Evolutionary conservation across 345 rosid species (phyloP).

Genomic region (Acer yangbiense): DNA sequence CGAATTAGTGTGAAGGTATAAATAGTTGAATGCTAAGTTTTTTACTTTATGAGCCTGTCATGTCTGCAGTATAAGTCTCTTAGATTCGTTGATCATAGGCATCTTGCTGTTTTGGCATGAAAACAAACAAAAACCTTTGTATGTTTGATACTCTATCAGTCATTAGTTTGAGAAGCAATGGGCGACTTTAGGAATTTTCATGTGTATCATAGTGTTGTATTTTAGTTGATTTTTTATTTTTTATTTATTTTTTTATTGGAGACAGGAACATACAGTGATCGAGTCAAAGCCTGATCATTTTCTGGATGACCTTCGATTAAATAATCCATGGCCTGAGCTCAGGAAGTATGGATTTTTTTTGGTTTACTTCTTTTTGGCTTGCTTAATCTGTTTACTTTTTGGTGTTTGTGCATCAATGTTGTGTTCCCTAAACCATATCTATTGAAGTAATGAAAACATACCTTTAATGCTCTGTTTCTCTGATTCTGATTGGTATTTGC

Average conservation of each 20-base stretch:
- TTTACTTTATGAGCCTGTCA: not conserved
- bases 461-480: not conserved
- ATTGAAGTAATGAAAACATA: conserved; percentile 3
- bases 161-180: not conserved
- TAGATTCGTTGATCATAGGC: not conserved
- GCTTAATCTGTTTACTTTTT: conserved; percentile 11
- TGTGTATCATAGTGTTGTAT: not conserved
- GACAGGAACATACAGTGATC: conserved; percentile 84
- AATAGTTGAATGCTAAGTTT: not conserved
- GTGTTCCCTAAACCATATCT: not conserved
- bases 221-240: not conserved
- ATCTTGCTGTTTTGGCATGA: not conserved
- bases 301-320: conserved; percentile 90
- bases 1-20: conserved; percentile 87
- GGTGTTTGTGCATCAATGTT: conserved; percentile 1
- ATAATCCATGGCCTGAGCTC: conserved; percentile 95
- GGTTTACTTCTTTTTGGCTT: conserved; percentile 3
- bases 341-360: conserved; percentile 44
- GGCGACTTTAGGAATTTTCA: not conserved
- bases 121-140: not conserved
- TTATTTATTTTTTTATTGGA: conserved; percentile 9
- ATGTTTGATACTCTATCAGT: no score
- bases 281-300: conserved; percentile 99
- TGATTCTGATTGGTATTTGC: conserved; percentile 28
- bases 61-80: not conserved